Base-by-base conservation (phyloP, 108 stramenopile species). In the Nitzschia sp. region DNA sequence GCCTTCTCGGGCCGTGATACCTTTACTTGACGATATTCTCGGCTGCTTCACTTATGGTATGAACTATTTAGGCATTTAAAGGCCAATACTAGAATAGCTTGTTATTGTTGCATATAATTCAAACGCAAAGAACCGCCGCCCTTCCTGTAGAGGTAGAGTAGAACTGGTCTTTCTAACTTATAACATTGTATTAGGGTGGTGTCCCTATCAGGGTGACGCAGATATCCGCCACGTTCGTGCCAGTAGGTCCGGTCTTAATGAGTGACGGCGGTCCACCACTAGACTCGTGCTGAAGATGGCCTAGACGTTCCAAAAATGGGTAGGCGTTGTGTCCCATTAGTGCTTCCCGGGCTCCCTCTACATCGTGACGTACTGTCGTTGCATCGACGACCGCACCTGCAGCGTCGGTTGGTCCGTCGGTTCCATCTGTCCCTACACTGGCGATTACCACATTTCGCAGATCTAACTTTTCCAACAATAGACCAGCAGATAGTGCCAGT, bases 351-450 rank as follows among this genome's bases (percentile, higher is more conserved):
- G 86, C 88, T 45, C 57, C 21, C 21, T 47, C 59, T 46, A 67
- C 47, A 29, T 76, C 66, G 62, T 66, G 61, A 2, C 61, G 59
- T 2, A 86, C 68, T 30, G 87, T 86, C 19, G 68, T 71, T 16
- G 85, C 87, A 52, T 90, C 85, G n/a, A 94, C 90, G 38, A 95
- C 71, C 8, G 91, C 91, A 47, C 94, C 94, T 29, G 91, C 94
- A 13, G 94, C 94, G 81, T 95, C 91, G 11, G 91, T 95, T 11
- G 94, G 94, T 25, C 94, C 94, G 70, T 95, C 94, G 3, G 88
- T 92, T 4, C 94, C 94, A 76, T 95, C 94, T 6, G 94, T 92
- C 2, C 94, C 94, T 9, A 83, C 78, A 64, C 84, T 83, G 9
- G 86, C 86, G 23, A 92, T 25, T 23, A 90, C 84, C 17, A 91